Percentiles rank a stretch among this genome's conserved stretches.
Evolutionary conservation across 805 yeast genomes (phyloP).

Genomic region (Ogataea saltuana): DNA sequence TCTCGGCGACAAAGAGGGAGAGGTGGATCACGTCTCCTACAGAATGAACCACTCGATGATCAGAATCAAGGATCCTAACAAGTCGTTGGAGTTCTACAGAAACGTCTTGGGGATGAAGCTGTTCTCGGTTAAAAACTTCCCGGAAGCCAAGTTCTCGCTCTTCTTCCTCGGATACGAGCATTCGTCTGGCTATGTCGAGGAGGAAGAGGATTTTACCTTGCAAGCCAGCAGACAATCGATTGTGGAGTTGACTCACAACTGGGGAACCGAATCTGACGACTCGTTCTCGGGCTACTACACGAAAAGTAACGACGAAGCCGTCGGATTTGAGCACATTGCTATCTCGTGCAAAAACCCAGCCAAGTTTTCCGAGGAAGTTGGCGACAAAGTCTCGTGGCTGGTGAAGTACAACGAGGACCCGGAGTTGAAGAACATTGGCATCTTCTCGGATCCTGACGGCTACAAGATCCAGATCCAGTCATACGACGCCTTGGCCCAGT

Average conservation of each 20-base stretch:
- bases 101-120: constrained; percentile 81
- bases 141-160: constrained; percentile 75
- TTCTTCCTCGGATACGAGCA: constrained; percentile 81
- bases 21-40: constrained; percentile 42
- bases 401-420: constrained; percentile 54
- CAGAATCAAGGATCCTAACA: constrained; percentile 81
- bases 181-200: constrained; percentile 44
- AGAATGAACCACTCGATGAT: constrained; percentile 89
- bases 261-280: constrained; percentile 87
- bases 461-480: constrained; percentile 71
- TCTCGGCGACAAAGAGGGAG: constrained; percentile 41
- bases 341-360: constrained; percentile 66
- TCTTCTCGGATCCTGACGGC: constrained; percentile 87
- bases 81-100: constrained; percentile 75
- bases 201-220: constrained; percentile 34
- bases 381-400: constrained; percentile 55
- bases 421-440: constrained; percentile 61
- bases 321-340: constrained; percentile 88
- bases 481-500: constrained; percentile 26
- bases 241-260: constrained; percentile 90
- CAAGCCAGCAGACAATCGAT: constrained; percentile 61
- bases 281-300: constrained; percentile 74
- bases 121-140: constrained; percentile 54
- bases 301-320: constrained; percentile 46
- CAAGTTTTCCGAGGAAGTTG: constrained; percentile 51